phyloP scores from a whole-genome alignment of 768 basidiomycete genomes.

The Tulasnella sp. region DNA sequence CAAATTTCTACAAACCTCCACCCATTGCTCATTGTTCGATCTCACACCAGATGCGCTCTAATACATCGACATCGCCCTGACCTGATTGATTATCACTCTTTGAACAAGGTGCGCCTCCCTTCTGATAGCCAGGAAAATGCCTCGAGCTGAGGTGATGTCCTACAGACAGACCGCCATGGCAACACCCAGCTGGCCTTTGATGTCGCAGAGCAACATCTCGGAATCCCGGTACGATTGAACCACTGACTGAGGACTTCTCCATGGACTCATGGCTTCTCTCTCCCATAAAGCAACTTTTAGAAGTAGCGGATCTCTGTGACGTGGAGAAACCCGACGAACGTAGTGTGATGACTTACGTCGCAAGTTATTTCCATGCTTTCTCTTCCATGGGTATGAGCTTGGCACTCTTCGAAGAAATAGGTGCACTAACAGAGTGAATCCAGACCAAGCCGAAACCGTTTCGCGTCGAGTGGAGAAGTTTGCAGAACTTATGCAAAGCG shows the following conservation, averaged over 20 bases:
- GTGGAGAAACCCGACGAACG: constrained; percentile 87
- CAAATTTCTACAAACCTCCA: constrained; percentile 24
- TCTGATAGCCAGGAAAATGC: not conserved
- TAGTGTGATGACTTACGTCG: constrained; percentile 97
- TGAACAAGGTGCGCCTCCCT: constrained; percentile 64
- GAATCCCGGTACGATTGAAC: constrained; percentile 74
- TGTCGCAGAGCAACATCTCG: constrained; percentile 81
- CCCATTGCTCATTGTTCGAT: not conserved
- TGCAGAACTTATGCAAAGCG: constrained; percentile 89
- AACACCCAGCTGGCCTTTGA: constrained; percentile 87
- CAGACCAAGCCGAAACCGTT: constrained; percentile 93
- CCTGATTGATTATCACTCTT: constrained; percentile 78
- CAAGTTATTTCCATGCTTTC: constrained; percentile 97
- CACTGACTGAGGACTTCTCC: constrained; percentile 2
- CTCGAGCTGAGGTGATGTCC: not conserved
- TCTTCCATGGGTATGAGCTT: constrained; percentile 79
- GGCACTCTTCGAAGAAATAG: not conserved
- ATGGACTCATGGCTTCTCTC: not conserved
- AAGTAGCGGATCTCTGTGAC: constrained; percentile 93
- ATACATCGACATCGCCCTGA: constrained; percentile 98
- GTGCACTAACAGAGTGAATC: not conserved
- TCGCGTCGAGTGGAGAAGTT: constrained; percentile 93
- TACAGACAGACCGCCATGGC: constrained; percentile 66
- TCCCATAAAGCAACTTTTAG: constrained; percentile 72
- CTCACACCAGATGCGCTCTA: constrained; percentile 79